Evolutionary conservation across 164 flowering plant genomes (phyloP).

Genomic region (Brasenia schreberi): DNA sequence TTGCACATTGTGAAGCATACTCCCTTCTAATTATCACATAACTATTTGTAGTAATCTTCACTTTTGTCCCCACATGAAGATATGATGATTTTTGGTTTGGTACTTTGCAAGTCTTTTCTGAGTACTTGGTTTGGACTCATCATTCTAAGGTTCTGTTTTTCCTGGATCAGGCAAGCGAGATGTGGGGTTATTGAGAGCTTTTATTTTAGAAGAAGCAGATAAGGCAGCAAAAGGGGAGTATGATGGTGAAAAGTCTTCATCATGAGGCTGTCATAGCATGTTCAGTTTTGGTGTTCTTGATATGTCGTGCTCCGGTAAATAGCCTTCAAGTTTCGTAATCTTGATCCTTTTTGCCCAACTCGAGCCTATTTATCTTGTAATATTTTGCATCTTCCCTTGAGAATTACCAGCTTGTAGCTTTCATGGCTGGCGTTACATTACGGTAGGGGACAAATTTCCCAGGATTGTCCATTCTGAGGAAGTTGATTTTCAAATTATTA

Average conservation of each 20-base stretch:
- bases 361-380: too few relatives aligned
- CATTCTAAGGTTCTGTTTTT: not conserved
- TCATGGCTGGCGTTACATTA: too few relatives aligned
- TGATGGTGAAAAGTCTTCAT: slow-evolving; percentile 35
- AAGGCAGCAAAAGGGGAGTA: slow-evolving; percentile 53
- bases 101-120: not conserved
- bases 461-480: too few relatives aligned
- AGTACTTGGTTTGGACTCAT: not conserved
- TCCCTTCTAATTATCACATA: not conserved
- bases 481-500: too few relatives aligned
- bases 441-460: too few relatives aligned
- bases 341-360: too few relatives aligned
- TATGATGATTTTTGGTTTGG: not conserved
- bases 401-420: too few relatives aligned
- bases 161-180: slow-evolving; percentile 50
- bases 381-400: too few relatives aligned
- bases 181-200: slow-evolving; percentile 64
- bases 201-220: slow-evolving; percentile 70
- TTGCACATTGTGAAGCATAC: not conserved
- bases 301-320: too few relatives aligned
- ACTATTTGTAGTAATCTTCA: not conserved
- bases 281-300: too few relatives aligned
- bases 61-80: not conserved
- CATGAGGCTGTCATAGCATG: not conserved
- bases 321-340: too few relatives aligned